Evolutionary conservation across 208 protist species (phyloP).

Genomic region (Acanthamoeba castellanii): DNA sequence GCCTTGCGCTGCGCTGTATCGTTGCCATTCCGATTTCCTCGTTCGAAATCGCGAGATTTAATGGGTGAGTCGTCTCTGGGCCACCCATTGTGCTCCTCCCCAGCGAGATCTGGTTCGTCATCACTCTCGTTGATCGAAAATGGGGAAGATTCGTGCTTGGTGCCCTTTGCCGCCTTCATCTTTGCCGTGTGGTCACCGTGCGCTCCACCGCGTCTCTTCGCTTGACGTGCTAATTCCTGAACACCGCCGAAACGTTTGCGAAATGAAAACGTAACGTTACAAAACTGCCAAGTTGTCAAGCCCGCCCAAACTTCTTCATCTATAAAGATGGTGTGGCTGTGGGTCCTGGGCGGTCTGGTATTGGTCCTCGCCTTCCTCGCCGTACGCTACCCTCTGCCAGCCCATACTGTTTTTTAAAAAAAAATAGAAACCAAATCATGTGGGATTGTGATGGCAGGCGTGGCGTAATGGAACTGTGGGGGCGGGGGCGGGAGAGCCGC

Average conservation of each 20-base stretch:
- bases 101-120: background rate
- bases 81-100: background rate
- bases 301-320: no score
- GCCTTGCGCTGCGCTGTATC: background rate
- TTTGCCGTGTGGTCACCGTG: background rate
- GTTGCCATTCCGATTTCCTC: background rate
- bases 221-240: background rate
- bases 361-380: background rate
- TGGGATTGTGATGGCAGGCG: background rate
- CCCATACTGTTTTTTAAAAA: no score
- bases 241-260: background rate
- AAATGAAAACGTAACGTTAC: background rate
- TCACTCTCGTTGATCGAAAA: background rate
- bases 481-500: background rate
- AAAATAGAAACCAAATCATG: background rate
- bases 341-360: background rate
- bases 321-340: background rate
- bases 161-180: background rate
- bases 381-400: no score
- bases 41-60: background rate
- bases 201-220: background rate
- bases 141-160: background rate
- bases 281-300: no score
- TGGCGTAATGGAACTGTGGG: background rate
- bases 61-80: background rate